Evolutionary conservation across 139 green algal genomes (phyloP), one percentile per base, ranked within the genome.

Genomic region (Coelastrella sp.): DNA sequence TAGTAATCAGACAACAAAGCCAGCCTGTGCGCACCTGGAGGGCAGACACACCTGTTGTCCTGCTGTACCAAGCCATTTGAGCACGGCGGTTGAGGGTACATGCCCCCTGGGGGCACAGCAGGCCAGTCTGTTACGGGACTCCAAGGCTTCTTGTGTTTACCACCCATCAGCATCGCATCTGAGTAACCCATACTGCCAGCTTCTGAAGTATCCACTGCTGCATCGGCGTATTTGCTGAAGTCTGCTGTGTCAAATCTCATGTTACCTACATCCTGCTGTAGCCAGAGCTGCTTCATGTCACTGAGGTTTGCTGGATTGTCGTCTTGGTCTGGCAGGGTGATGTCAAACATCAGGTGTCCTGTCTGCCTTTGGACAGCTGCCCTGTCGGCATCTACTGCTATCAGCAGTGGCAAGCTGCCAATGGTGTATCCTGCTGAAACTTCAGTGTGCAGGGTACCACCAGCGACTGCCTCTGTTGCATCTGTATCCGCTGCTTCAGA

Each of bases 301-400:
- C 24, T 19, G 15, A 76, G 10, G 10, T 24, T 14, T 76, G 68
- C 68, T 27, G 19, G 63, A 17, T 22, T 70, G 63, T 70, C 15
- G 6, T 70, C 63, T 70, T 70, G 63, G 15, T 49, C 35, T 3
- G 35, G 35, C 35, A 70, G 68, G 19, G 7, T 25, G 68, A 76
- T 76, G 7, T 76, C 68, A 76, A 76, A 76, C 68, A 76, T 76
- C n/a, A 76, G 68, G 68, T 76, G 19, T 22, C 63, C 63, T 70
- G 63, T 70, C 63, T 6, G 63, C 63, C 15, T 70, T 17, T 70
- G 63, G 7, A 17, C 12, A 70, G 35, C 35, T 49, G 63, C 63
- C 5, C 1, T 15, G 4, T 15, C 5, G 4, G 63, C 5, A 70
- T 70, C 63, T 70, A 15, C 63, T 70, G 63, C 35, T 49, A 49